Base-by-base conservation (phyloP, 1,284 basidiomycete species). In the Melampsora americana region DNA sequence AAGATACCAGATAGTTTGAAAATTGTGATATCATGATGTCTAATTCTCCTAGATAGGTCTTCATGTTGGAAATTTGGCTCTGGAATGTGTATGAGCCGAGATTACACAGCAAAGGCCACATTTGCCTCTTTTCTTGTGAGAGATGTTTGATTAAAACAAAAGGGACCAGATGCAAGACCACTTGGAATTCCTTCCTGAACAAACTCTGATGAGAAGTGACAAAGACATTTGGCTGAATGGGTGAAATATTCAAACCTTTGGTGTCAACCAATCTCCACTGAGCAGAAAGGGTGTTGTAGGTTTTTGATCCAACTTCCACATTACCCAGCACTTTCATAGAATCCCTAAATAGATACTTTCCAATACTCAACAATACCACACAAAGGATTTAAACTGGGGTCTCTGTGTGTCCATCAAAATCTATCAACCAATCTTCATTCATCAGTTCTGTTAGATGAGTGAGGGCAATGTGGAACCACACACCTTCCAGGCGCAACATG, bases 61-160 rank as follows among this genome's bases (percentile, higher is more conserved):
- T 26, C 48, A n/a, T 69, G n/a, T 69, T 44, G 5, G n/a, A 35
- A 18, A 70, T 70, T 1, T n/a, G 9, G 26, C 1, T 14, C 53
- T 56, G 53, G n/a, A 48, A 48, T 11, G 20, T 53, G 50, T 53
- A 53, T 5, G 50, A 53, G 50, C 50, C 77, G 0, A 85, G 78
- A 26, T 77, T 80, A 0, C 82, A 81, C 0, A 42, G 84, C 3
- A 81, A 71, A 2, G 79, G 39, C 84, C 84, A 85, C 1, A 82
- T 77, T 0, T 78, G 77, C 59, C 78, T 80, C 28, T 79, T 77
- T 0, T 80, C 75, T 1, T 23, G 6, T 0, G 79, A 46, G 14
- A 83, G 66, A 2, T 83, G 65, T 28, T 80, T 84, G 61, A 84
- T 79, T 0, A 85, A 71, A 0, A 84, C 83, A 81, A 84, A 84